Evolutionary conservation across 2,329 filamentous ascomycete genomes (phyloP).

Genomic region (Epichloe uncinata): DNA sequence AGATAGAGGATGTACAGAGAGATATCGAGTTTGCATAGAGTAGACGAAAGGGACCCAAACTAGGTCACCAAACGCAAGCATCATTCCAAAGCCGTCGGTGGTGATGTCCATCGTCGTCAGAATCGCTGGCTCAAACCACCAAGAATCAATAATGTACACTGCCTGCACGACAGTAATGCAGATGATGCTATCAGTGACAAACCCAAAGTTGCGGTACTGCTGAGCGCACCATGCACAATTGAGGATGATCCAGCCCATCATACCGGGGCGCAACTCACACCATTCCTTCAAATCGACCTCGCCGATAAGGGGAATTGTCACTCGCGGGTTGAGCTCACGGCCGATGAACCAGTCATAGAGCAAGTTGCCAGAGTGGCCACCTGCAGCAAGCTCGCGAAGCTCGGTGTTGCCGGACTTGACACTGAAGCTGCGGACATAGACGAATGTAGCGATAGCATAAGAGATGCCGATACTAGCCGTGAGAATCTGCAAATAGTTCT

Average conservation of each 20-base stretch:
- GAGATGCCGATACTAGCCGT: slow-evolving; percentile 72
- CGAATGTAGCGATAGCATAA: slow-evolving; percentile 57
- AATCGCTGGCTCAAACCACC: slow-evolving; percentile 79
- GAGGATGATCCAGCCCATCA: slow-evolving; percentile 79
- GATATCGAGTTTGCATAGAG: slow-evolving; percentile 70
- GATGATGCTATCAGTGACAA: slow-evolving; percentile 73
- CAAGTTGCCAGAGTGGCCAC: slow-evolving; percentile 70
- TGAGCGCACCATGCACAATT: slow-evolving; percentile 75
- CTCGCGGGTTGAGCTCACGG: slow-evolving; percentile 81
- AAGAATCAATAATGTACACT: slow-evolving; percentile 71
- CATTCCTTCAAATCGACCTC: slow-evolving; percentile 85
- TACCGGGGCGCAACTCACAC: slow-evolving; percentile 80
- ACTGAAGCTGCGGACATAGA: slow-evolving; percentile 71
- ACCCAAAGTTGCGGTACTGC: slow-evolving; percentile 76
- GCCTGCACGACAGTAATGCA: slow-evolving; percentile 66
- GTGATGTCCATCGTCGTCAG: slow-evolving; percentile 92
- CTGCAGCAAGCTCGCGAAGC: slow-evolving; percentile 65
- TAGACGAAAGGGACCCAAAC: slow-evolving; percentile 91
- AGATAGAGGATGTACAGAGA: slow-evolving; percentile 67
- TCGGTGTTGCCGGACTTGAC: slow-evolving; percentile 63
- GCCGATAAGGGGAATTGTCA: slow-evolving; percentile 65
- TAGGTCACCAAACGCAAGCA: slow-evolving; percentile 86
- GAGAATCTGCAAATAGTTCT: slow-evolving; percentile 78
- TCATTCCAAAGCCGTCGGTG: slow-evolving; percentile 86
- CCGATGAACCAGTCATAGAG: slow-evolving; percentile 97